Base-by-base conservation (phyloP, 2,329 filamentous ascomycete genomes). In the Hypoxylon sp. region DNA sequence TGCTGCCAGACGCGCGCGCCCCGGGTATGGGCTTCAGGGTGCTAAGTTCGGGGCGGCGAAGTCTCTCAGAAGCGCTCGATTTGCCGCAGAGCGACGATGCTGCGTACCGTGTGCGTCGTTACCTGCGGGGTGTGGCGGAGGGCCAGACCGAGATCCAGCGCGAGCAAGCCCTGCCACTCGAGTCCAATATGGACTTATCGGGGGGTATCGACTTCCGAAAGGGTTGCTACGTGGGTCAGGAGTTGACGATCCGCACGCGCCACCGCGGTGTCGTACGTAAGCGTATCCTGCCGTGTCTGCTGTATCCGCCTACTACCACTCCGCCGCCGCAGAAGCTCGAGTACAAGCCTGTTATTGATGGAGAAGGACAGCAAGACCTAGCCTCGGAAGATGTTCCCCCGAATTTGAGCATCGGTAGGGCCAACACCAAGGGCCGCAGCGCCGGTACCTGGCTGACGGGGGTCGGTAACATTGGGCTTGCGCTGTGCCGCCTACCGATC, bases 191-290 rank as follows among this genome's bases (percentile, higher is more conserved):
- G 75, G 95, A 99, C 78, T 80, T 92, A 62, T 92, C 92, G 84
- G 85, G 87, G 49, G 95, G 88, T 24, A 90, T 99, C 69, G 92
- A 97, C 78, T 99, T 95, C 80, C 88, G 88, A 74, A 99, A 99
- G 80, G 95, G 95, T 6, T 99, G 95, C 79, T 99, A 99, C 77
- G 88, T 98, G 6, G 95, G 95, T 0, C 95, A 99, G 79, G 95
- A 99, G 78, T 85, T 99, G 67, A 98, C 95, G 1, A 97, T 98
- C 68, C 90, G 95, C 43, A 99, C 95, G 1, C 91, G 94, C 76
- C 95, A 99, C 78, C 94, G 91, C 11, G 95, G 95, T 20, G 92
- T 99, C 15, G 92, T 99, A 41, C 85, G 95, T 64, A 97, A 97
- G 83, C 86, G 95, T 51, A 87, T 98, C 51, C 77, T 99, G 54